Base-by-base conservation (phyloP, 257 asterid genomes). In the Agastache rugosa region DNA sequence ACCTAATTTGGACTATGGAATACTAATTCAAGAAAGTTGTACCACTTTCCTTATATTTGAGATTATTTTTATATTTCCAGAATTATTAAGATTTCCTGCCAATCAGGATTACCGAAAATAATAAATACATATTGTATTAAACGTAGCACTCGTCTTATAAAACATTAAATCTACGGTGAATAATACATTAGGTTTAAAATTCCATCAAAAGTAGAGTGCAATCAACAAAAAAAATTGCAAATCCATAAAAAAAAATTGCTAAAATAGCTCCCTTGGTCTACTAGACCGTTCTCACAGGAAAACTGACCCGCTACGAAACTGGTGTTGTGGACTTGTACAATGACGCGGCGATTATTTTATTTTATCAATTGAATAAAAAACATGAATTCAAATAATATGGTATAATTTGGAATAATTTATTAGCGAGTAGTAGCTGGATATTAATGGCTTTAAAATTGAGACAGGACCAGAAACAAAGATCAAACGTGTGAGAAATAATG, bases 401-500 rank as follows among this genome's bases (percentile, higher is more conserved):
- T n/a, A n/a, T n/a, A 37, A 71, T 67, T 17, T 42, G 6, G 2
- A 11, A 11, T 2, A 61, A 72, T 23, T 20, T 42, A 17, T 34
- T 22, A 34, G 2, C 4, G 15, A 78, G 34, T 25, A 8, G 74
- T 23, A 59, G 68, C 48, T 76, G 84, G 67, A 23, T 1, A 66
- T 71, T 58, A 74, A 73, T 71, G 56, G 73, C 39, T 70, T 47
- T 4, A 20, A 11, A 39, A 20, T 11, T 4, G 8, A 11, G 39
- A 53, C 11, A 10, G 76, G 77, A 64, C 71, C 85, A 63, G 77
- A 68, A 39, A 14, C 31, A 29, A 16, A 48, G 29, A 27, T 74
- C 39, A 70, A 63, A 69, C 63, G 12, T 25, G 17, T 17, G 25
- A 55, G 22, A 42, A 73, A 60, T n/a, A 44, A 48, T 64, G 17